Conservation (phyloP, 495 filamentous ascomycete species). For the Staphylotrichum tortipilum region DNA sequence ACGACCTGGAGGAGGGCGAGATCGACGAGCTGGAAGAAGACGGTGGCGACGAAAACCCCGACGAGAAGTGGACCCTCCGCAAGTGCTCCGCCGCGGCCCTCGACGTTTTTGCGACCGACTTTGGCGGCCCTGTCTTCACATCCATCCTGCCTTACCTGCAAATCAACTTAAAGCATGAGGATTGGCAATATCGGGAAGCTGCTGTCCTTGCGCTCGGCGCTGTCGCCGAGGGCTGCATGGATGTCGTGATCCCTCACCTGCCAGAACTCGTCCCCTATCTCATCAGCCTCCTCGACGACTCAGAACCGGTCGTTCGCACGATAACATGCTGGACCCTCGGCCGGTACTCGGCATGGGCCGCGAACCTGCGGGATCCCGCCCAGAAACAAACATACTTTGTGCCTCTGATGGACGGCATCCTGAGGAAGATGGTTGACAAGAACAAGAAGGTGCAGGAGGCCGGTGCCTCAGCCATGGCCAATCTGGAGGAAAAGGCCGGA, state of each 20-base stretch:
- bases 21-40: constrained; percentile 70
- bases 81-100: constrained; percentile 97
- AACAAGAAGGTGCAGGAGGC: constrained; percentile 99
- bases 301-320: constrained; percentile 85
- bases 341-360: constrained; percentile 89
- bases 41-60: constrained; percentile 65
- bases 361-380: constrained; percentile 55
- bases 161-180: constrained; percentile 74
- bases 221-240: constrained; percentile 90
- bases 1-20: constrained; percentile 82
- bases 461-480: constrained; percentile 91
- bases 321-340: constrained; percentile 98
- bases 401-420: constrained; percentile 95
- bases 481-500: constrained; percentile 87
- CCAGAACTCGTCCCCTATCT: constrained; percentile 87
- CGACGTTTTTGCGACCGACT: constrained; percentile 87
- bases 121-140: constrained; percentile 79
- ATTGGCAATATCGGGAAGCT: constrained; percentile 91
- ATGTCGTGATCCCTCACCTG: constrained; percentile 80
- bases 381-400: constrained; percentile 75
- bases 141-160: constrained; percentile 87
- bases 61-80: constrained; percentile 89
- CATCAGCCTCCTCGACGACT: constrained; percentile 74
- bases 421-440: constrained; percentile 86
- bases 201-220: constrained; percentile 92